Conservation (phyloP, 768 basidiomycete genomes). For the Podaxis sp. region DNA sequence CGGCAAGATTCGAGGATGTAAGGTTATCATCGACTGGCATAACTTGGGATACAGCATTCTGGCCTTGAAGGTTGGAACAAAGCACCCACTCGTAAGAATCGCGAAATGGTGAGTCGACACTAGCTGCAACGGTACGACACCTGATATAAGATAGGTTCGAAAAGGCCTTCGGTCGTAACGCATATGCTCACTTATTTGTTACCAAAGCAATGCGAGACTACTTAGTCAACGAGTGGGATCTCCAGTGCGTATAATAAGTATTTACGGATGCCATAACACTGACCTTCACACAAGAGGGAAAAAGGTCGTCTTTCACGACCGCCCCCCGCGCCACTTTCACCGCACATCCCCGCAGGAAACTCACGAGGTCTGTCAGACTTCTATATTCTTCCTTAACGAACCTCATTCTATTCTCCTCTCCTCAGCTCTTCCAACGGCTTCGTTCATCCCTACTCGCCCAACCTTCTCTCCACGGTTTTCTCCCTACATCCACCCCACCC, state of each 20-base stretch:
- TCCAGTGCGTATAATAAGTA: conserved; percentile 50
- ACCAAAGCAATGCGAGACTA: conserved; percentile 80
- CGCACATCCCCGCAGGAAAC: conserved; percentile 63
- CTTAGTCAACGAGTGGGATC: conserved; percentile 66
- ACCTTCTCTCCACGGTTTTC: conserved; percentile 38
- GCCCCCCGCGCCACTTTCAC: conserved; percentile 85
- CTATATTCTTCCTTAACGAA: not conserved
- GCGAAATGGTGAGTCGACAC: conserved; percentile 58
- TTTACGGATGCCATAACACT: not conserved
- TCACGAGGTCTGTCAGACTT: conserved; percentile 56
- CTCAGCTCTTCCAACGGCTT: conserved; percentile 49
- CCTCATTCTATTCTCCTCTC: conserved; percentile 1
- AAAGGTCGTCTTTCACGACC: conserved; percentile 80
- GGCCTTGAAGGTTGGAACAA: conserved; percentile 68
- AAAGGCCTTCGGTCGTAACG: conserved; percentile 66
- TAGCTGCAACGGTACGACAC: not conserved
- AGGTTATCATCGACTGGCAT: conserved; percentile 98
- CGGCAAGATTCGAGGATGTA: conserved; percentile 62
- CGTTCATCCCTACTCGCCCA: conserved; percentile 30
- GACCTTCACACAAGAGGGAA: conserved; percentile 49
- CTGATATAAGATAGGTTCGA: conserved; percentile 65
- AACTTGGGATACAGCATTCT: conserved; percentile 95
- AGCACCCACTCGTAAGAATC: conserved; percentile 66
- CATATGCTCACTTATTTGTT: conserved; percentile 92
- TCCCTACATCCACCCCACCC: conserved; percentile 47